Conservation (phyloP, 768 basidiomycete species). For the Clitopilus hobsonii region DNA sequence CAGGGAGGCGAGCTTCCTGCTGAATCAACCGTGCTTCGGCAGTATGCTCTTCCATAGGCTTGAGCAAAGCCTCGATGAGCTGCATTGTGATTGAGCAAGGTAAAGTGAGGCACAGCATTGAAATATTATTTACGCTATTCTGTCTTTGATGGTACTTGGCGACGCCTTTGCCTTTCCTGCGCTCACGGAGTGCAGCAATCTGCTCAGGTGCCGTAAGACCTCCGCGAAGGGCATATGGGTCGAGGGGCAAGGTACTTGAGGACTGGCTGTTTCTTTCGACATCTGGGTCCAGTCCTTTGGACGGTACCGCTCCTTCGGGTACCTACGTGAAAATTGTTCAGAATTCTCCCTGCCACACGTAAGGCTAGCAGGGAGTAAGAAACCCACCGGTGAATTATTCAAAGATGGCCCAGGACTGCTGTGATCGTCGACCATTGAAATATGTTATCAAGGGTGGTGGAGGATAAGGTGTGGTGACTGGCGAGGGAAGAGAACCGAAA, state of each 20-base stretch:
- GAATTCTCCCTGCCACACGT: slow-evolving; percentile 10
- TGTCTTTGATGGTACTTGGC: slow-evolving; percentile 67
- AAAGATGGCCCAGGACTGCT: slow-evolving; percentile 24
- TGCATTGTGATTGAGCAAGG: slow-evolving; percentile 28
- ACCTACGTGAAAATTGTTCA: slow-evolving; percentile 20
- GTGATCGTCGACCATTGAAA: slow-evolving; percentile 28
- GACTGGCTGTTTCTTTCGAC: slow-evolving; percentile 37
- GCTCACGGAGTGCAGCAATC: slow-evolving; percentile 56
- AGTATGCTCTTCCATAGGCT: slow-evolving; percentile 87
- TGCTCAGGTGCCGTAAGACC: slow-evolving; percentile 60
- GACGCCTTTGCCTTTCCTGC: slow-evolving; percentile 56
- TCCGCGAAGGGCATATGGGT: slow-evolving; percentile 65
- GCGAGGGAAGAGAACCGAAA: slow-evolving; percentile 33
- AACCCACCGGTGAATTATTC: slow-evolving; percentile 19
- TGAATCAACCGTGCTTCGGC: slow-evolving; percentile 73
- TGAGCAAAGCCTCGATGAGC: slow-evolving; percentile 85
- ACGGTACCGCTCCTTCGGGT: slow-evolving; percentile 47
- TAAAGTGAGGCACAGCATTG: too few species aligned
- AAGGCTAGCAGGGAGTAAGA: slow-evolving; percentile 10
- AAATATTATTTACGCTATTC: slow-evolving; percentile 55
- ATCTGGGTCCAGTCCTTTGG: slow-evolving; percentile 37
- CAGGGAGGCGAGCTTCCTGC: slow-evolving; percentile 61
- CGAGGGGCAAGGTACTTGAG: slow-evolving; percentile 30
- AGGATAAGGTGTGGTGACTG: slow-evolving; percentile 18
- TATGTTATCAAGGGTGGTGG: slow-evolving; percentile 18